phyloP scores from a whole-genome alignment of 2,329 filamentous ascomycete genomes.

The Penicillium sp. region DNA sequence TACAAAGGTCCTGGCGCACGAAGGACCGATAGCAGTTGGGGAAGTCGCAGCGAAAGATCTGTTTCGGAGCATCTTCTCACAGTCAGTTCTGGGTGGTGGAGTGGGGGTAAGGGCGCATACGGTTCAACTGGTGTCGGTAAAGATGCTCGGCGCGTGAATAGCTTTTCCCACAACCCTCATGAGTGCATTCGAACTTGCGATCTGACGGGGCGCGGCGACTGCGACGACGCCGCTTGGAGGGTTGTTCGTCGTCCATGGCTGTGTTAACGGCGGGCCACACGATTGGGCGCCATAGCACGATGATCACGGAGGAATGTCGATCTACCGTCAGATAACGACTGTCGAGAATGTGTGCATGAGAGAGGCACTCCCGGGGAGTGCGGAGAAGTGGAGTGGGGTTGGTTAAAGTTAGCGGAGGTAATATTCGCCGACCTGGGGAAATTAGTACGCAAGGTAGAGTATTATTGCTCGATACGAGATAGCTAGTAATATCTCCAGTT shows the following conservation, averaged over 20 bases:
- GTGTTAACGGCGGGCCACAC: slow-evolving; percentile 10
- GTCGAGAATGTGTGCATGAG: background rate
- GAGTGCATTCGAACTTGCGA: slow-evolving; percentile 72
- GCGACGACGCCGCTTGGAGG: slow-evolving; percentile 45
- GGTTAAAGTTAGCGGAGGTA: slow-evolving; percentile 3
- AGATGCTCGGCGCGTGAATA: slow-evolving; percentile 96
- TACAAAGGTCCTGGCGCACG: slow-evolving; percentile 88
- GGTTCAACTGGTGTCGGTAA: slow-evolving; percentile 94
- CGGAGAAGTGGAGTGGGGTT: slow-evolving; percentile 4
- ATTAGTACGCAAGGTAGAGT: no score
- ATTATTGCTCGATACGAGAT: no score
- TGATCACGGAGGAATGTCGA: background rate
- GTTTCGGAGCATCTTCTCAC: slow-evolving; percentile 76
- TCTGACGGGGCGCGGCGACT: slow-evolving; percentile 48
- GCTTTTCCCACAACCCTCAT: slow-evolving; percentile 87
- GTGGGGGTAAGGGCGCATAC: slow-evolving; percentile 45
- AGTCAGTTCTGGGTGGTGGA: background rate
- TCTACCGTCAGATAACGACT: background rate
- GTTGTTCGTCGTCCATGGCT: slow-evolving; percentile 21
- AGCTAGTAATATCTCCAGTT: no score
- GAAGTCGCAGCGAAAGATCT: slow-evolving; percentile 91
- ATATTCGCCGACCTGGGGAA: slow-evolving; percentile 6
- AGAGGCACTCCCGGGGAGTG: background rate
- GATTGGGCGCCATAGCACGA: slow-evolving; percentile 18
- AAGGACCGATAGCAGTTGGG: slow-evolving; percentile 87